Percentiles rank a stretch among this genome's conserved stretches.
Conservation (phyloP, 1,284 basidiomycete genomes). For the Mycosarcoma maydis region DNA sequence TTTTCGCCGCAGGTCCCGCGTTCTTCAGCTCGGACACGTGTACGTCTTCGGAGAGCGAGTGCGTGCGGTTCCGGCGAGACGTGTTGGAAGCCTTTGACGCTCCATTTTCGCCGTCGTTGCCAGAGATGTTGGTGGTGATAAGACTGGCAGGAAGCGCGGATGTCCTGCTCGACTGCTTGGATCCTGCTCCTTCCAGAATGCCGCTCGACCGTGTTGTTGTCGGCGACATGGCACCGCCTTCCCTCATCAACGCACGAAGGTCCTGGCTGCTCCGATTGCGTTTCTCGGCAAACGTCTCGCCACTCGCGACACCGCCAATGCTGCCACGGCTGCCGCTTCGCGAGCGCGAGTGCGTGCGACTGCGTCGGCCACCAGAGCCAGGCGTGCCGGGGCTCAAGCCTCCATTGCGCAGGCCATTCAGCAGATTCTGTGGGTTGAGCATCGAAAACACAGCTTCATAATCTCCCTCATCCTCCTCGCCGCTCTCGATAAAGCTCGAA, state of each 20-base stretch:
- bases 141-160: slow-evolving; percentile 33
- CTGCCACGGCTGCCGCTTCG: slow-evolving; percentile 50
- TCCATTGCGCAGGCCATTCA: slow-evolving; percentile 32
- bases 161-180: slow-evolving; percentile 18
- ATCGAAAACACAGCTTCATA: slow-evolving; percentile 64
- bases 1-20: slow-evolving; percentile 39
- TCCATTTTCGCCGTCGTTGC: slow-evolving; percentile 11
- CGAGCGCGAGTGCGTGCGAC: slow-evolving; percentile 50
- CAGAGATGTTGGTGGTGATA: slow-evolving; percentile 20
- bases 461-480: slow-evolving; percentile 61
- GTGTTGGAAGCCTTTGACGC: slow-evolving; percentile 8
- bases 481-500: slow-evolving; percentile 36
- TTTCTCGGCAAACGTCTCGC: slow-evolving; percentile 60
- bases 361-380: slow-evolving; percentile 28
- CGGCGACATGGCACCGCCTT: slow-evolving; percentile 52
- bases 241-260: slow-evolving; percentile 52
- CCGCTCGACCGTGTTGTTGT: slow-evolving; percentile 20
- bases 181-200: slow-evolving; percentile 21
- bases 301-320: slow-evolving; percentile 22
- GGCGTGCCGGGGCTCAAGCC: slow-evolving; percentile 44
- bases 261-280: slow-evolving; percentile 55
- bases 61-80: slow-evolving; percentile 38
- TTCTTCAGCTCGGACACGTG: slow-evolving; percentile 44
- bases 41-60: slow-evolving; percentile 50
- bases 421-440: slow-evolving; percentile 42